Conservation (phyloP, 2,329 filamentous ascomycete genomes). For the Talaromyces sp. region DNA sequence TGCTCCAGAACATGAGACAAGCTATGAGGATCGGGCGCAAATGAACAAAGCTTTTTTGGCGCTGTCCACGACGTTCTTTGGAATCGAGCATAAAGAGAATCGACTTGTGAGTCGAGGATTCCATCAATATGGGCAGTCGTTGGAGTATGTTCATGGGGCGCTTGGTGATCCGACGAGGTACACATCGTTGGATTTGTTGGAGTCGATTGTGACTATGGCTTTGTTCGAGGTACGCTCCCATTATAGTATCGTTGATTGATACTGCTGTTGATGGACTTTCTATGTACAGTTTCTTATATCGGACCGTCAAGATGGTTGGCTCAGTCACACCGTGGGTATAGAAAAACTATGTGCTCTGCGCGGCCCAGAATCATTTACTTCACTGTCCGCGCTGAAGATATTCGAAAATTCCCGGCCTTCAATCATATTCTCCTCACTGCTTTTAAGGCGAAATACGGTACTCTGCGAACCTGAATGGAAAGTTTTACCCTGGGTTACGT, state of each 20-base stretch:
- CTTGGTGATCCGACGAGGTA: constrained; percentile 4
- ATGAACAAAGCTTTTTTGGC: constrained; percentile 5
- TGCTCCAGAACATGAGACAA: not conserved
- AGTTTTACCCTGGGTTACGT: constrained; percentile 2
- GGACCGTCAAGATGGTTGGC: constrained; percentile 15
- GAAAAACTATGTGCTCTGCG: constrained; percentile 8
- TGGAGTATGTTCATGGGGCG: constrained; percentile 4
- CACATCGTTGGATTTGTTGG: not conserved
- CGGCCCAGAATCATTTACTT: constrained; percentile 12
- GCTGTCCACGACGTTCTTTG: constrained; percentile 16
- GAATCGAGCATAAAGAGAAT: constrained; percentile 15
- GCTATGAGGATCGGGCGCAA: not conserved
- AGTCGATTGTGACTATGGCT: constrained; percentile 7
- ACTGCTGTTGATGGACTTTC: not conserved
- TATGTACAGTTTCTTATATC: constrained; percentile 14
- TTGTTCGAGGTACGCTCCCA: constrained; percentile 7
- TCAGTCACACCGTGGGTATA: constrained; percentile 12
- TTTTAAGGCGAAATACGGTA: constrained; percentile 5
- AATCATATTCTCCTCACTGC: constrained; percentile 11
- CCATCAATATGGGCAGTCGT: constrained; percentile 8
- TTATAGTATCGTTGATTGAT: not conserved
- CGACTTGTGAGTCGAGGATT: not conserved
- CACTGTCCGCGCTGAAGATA: not conserved
- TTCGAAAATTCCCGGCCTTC: constrained; percentile 8
- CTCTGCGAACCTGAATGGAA: constrained; percentile 9